Evolutionary conservation across 257 asterid species (phyloP).

Genomic region (Plectranthus barbatus): DNA sequence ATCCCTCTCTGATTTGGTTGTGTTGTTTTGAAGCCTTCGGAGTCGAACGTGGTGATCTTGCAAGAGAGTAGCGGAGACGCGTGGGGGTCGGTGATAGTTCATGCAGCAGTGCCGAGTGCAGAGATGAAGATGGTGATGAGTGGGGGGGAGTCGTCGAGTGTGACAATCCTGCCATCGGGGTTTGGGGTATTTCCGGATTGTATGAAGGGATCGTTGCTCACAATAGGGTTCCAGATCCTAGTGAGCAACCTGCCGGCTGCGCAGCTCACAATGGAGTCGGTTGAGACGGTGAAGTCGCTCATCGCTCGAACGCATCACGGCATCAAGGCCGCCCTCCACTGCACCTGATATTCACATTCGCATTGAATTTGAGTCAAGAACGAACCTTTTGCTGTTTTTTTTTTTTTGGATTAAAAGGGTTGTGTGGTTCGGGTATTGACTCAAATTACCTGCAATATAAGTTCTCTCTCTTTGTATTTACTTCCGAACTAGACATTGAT

Average conservation of each 20-base stretch:
- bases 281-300: no score
- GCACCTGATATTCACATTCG: slow-evolving; percentile 20
- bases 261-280: slow-evolving; percentile 54
- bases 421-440: slow-evolving; percentile 96
- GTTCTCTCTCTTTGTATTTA: slow-evolving; percentile 10
- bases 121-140: no score
- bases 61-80: slow-evolving; percentile 60
- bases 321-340: slow-evolving; percentile 41
- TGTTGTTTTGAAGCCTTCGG: neutral
- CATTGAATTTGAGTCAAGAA: slow-evolving; percentile 76
- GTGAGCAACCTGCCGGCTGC: slow-evolving; percentile 45
- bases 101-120: no score
- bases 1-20: neutral
- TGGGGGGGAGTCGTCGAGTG: no score
- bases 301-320: slow-evolving; percentile 55
- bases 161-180: no score
- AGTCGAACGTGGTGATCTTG: slow-evolving; percentile 38
- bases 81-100: no score
- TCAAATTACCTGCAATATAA: slow-evolving; percentile 19
- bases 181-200: no score
- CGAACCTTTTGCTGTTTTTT: slow-evolving; percentile 40
- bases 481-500: no score
- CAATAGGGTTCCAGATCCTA: slow-evolving; percentile 61
- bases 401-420: slow-evolving; percentile 5
- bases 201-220: slow-evolving; percentile 62